Evolutionary conservation across 768 basidiomycete genomes (phyloP), one percentile per base, ranked within the genome.

Genomic region (Astraeus odoratus): DNA sequence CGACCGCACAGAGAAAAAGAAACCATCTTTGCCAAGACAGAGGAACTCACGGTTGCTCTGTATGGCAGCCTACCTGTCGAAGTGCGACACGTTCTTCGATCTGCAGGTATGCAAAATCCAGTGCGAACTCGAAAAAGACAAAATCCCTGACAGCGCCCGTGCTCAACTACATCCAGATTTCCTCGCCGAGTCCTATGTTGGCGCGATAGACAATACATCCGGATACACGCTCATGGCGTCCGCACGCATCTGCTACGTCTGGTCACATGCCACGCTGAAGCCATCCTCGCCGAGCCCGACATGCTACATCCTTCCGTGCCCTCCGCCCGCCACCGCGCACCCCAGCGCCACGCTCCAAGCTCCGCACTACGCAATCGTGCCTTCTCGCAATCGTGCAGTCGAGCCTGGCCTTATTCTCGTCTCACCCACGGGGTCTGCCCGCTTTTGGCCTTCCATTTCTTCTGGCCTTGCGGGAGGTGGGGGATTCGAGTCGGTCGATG

Each of bases 391-490:
- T 24, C 61, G 59, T 15, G 52, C 59, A 38, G 33, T 63, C 9
- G 93, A 97, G 66, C 93, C 93, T 3, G 92, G 92, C 20, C 76
- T 95, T 30, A 79, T 96, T 34, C 75, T 94, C 42, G 67, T 88
- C 40, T 84, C 85, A 7, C 67, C 76, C 5, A 66, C 74, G 0
- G 93, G 93, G 4, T 70, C 80, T 51, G 67, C 90, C 44, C 78
- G 87, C 29, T 87, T 89, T 60, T 97, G 93, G 93, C 83, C 92
- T 45, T 84, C 81, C 48, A 83, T 94, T 34, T 82, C 82, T 4
- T 86, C 83, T 47, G 87, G 87, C 13, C 75, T 91, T 12, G 85
- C 88, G 2, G 87, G 88, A 10, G 87, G 86, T 8, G 77, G 85
- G 29, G 78, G 79, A 49, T 71, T 72, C 8, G 72, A 74, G 22